Base-by-base conservation (phyloP, 495 filamentous ascomycete genomes). In the Pseudevernia furfuracea region DNA sequence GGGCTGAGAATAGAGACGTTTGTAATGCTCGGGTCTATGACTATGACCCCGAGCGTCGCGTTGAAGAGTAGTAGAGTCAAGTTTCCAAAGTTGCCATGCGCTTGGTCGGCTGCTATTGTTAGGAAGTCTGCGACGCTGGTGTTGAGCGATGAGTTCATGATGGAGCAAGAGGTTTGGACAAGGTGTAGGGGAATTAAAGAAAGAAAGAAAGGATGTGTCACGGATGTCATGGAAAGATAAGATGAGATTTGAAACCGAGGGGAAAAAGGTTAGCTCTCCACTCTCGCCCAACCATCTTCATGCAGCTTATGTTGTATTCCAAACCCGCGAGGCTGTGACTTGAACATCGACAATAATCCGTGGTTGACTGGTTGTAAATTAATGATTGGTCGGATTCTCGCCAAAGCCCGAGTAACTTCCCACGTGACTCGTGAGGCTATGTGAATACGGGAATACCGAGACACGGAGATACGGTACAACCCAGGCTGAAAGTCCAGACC, bases 81-180 rank as follows among this genome's bases (percentile, higher is more conserved):
- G 1, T 43, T 34, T 25, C 58, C 58, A 34, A 28, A 60, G 10
- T 60, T 28, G 28, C 58, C 23, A 44, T 28, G 15, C 25, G 25
- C 58, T 44, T n/a, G 39, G 23, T 60, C 25, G 0, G 43, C 37
- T 43, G 58, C 58, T 17, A 32, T 19, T 21, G 25, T 43, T 2
- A 46, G 12, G 25, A 32, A 32, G 15, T 60, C 58, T 21, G 30
- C 37, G 14, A 60, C 38, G 58, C 14, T 60, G 28, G 58, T n/a
- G 38, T 60, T 60, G 30, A 34, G 3, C 38, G 58, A 44, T 21
- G 23, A 9, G 19, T 60, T 44, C 37, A 60, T 60, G n/a, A 43
- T 60, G 38, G 39, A 12, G 25, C 25, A 21, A 55, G 52, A 55
- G n/a, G 14, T 6, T 12, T 55, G 15, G 17, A 14, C 4, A 9